Base-by-base conservation (phyloP, 108 stramenopile species). In the Nitzschia sp. region DNA sequence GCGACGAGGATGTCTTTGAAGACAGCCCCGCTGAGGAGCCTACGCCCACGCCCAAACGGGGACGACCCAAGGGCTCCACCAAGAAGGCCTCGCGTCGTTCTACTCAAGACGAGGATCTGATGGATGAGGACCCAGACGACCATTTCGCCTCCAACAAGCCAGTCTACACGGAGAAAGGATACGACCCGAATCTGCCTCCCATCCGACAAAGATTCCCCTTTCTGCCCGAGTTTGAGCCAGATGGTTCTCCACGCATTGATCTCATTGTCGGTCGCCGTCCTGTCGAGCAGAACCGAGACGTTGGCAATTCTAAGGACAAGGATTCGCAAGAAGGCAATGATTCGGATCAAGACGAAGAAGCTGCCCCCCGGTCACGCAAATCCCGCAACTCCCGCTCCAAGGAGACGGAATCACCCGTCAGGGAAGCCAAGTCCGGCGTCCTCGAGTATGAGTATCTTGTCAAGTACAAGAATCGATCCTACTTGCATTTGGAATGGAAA, bases 361-460 rank as follows among this genome's bases (percentile, higher is more conserved):
- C 44, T 78, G 76, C 63, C 42, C 50, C 68, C 53, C 12, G 64
- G 42, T n/a, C 58, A 26, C 37, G 80, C 68, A 48, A 72, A 65
- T 14, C 67, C 41, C 10, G 71, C 25, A 37, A 75, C 40, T 21
- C 72, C 12, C 26, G 72, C 8, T 8, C 54, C 51, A 68, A 3
- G 41, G 48, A 15, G 38, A 58, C 15, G 48, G 56, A 51, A 14
- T 51, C 72, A 0, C 39, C 63, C 10, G n/a, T 56, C 29, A 75
- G 65, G 56, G 71, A 65, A 15, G 66, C 65, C 53, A 67, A 66
- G 15, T 40, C 75, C 3, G 61, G 61, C 6, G 25, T 75, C 14
- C 79, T 91, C 65, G 92, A 97, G 69, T 97, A 93, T 75, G 97
- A 98, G 65, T 98, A 95, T 72, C 79, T 97, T 17, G 78, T 98